phyloP scores from a whole-genome alignment of 768 basidiomycete genomes.

The Thelephora aurantiotincta region DNA sequence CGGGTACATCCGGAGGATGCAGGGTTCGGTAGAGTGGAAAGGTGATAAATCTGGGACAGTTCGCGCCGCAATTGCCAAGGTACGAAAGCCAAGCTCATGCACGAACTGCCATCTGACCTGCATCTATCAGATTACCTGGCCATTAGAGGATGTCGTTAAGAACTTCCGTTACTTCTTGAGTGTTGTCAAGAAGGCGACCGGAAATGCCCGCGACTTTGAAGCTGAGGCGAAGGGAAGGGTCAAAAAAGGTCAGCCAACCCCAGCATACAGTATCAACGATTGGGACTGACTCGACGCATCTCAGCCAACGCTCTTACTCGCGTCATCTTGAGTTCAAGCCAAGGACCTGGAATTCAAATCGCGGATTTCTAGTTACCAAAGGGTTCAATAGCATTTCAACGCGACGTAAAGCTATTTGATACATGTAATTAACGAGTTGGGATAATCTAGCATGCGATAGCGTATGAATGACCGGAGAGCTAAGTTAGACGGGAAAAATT shows the following conservation, averaged over 20 bases:
- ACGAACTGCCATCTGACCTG: not conserved
- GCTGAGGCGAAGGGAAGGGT: conserved; percentile 19
- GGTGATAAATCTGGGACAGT: conserved; percentile 81
- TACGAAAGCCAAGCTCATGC: conserved; percentile 18
- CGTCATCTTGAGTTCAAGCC: conserved; percentile 72
- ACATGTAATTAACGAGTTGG: not conserved
- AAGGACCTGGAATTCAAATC: conserved; percentile 84
- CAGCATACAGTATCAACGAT: not conserved
- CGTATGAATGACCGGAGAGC: not conserved
- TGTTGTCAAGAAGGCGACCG: conserved; percentile 62
- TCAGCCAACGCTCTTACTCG: conserved; percentile 65
- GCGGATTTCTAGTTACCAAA: conserved; percentile 41
- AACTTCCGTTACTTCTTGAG: conserved; percentile 69
- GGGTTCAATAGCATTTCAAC: too few species aligned
- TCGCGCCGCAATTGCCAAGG: conserved; percentile 67
- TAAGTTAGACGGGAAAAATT: not conserved
- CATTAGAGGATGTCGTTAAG: conserved; percentile 58
- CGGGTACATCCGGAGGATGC: conserved; percentile 64
- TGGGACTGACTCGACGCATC: not conserved
- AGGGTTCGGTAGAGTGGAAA: conserved; percentile 85
- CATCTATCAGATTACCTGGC: conserved; percentile 48
- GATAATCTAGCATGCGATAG: conserved; percentile 1
- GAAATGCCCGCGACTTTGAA: conserved; percentile 46
- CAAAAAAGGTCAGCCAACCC: conserved; percentile 26
- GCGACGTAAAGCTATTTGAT: not conserved